phyloP scores from a whole-genome alignment of 352 stramenopile genomes.

The Pelagophyceae sp. region DNA sequence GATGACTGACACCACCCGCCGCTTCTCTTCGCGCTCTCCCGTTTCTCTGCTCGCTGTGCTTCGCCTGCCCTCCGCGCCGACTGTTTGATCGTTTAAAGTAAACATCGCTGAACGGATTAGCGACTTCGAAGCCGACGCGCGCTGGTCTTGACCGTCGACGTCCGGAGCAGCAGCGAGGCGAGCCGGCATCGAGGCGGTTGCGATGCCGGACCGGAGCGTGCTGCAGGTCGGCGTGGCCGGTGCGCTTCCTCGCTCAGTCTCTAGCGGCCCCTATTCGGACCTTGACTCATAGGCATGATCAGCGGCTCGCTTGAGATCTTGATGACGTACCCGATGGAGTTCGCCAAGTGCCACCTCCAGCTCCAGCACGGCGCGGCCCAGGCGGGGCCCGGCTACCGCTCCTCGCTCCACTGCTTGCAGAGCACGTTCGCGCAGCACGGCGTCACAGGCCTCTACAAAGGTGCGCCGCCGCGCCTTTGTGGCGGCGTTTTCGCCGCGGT shows the following conservation, averaged over 20 bases:
- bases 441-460: not conserved
- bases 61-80: no score
- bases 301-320: constrained; percentile 2
- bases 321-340: constrained; percentile 10
- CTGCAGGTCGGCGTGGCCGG: not conserved
- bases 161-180: no score
- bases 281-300: not conserved
- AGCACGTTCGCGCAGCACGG: not conserved
- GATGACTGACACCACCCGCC: no score
- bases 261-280: not conserved
- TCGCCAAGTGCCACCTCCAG: constrained; percentile 9
- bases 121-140: no score
- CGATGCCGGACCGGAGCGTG: not conserved
- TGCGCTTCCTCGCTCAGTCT: no score
- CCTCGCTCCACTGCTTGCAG: not conserved
- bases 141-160: no score
- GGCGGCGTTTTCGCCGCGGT: not conserved
- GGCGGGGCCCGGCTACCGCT: not conserved
- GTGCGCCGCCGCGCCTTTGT: not conserved
- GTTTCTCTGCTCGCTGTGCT: no score
- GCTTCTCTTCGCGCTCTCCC: no score
- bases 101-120: no score
- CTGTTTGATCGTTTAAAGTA: no score
- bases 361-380: constrained; percentile 10
- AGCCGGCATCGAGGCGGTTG: no score